Evolutionary conservation across 2,329 filamentous ascomycete genomes (phyloP).

Genomic region (Ceratocystis smalleyi): DNA sequence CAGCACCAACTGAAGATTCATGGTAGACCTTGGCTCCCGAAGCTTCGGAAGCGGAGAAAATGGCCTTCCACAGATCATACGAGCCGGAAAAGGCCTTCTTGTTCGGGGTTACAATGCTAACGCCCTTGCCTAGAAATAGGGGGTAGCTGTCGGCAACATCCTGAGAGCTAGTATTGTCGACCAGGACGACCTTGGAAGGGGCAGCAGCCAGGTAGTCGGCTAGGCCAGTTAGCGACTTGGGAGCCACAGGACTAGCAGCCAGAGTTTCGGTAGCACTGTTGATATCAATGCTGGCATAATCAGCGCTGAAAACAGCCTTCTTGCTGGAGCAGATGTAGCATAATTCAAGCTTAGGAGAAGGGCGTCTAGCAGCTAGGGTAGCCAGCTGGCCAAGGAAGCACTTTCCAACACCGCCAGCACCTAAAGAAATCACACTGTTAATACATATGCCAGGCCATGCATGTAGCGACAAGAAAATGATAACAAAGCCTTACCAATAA

Average conservation of each 20-base stretch:
- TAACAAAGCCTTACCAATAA: slow-evolving; percentile 30
- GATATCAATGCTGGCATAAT: slow-evolving; percentile 54
- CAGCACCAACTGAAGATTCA: slow-evolving; percentile 86
- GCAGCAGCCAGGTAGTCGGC: slow-evolving; percentile 63
- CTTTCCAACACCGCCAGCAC: slow-evolving; percentile 84
- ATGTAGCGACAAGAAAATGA: neutral
- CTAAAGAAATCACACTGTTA: slow-evolving; percentile 30
- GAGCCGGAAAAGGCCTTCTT: slow-evolving; percentile 92
- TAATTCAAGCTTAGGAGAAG: slow-evolving; percentile 56
- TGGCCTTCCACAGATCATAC: slow-evolving; percentile 69
- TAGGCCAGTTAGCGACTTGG: slow-evolving; percentile 53
- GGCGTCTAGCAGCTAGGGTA: slow-evolving; percentile 47
- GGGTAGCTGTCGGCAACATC: slow-evolving; percentile 75
- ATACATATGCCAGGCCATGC: neutral
- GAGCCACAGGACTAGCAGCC: slow-evolving; percentile 44
- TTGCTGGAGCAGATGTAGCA: slow-evolving; percentile 76
- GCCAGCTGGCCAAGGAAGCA: slow-evolving; percentile 75
- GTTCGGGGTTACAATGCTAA: slow-evolving; percentile 91
- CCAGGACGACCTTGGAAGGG: slow-evolving; percentile 63
- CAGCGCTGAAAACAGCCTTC: slow-evolving; percentile 59
- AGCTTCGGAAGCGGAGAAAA: slow-evolving; percentile 57
- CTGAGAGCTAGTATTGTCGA: slow-evolving; percentile 92
- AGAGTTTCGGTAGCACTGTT: slow-evolving; percentile 47
- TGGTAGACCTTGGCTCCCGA: slow-evolving; percentile 78
- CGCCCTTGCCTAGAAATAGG: slow-evolving; percentile 59